Evolutionary conservation across 805 yeast genomes (phyloP).

Genomic region (Yarrowia sp.): DNA sequence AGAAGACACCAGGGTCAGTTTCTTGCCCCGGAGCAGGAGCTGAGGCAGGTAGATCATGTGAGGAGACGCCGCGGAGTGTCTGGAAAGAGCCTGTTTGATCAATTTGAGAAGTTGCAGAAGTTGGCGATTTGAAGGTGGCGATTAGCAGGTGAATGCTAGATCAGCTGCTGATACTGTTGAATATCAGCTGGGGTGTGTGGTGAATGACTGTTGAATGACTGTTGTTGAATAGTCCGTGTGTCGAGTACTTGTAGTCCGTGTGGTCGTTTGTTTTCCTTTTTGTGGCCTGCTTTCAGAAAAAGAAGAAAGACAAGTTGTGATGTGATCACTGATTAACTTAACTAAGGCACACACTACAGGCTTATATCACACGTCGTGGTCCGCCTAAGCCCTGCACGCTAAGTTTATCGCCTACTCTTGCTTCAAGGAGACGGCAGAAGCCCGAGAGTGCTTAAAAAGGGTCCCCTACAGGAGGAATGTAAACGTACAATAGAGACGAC

Average conservation of each 20-base stretch:
- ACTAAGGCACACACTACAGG: constrained; percentile 7
- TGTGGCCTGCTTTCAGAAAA: too few relatives aligned
- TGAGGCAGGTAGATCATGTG: constrained; percentile 35
- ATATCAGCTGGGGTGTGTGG: neutral
- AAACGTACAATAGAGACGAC: too few relatives aligned
- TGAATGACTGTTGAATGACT: constrained; percentile 12
- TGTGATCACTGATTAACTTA: constrained; percentile 2
- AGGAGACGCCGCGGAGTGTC: neutral
- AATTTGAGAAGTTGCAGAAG: too few relatives aligned
- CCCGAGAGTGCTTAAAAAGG: too few relatives aligned
- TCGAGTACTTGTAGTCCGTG: too few relatives aligned
- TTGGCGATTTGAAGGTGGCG: too few relatives aligned
- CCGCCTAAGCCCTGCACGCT: constrained; percentile 10
- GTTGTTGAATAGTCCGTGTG: neutral
- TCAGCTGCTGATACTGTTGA: too few relatives aligned
- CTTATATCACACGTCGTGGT: constrained; percentile 14
- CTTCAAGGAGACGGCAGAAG: constrained; percentile 13
- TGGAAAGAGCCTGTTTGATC: neutral
- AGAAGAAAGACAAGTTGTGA: too few relatives aligned
- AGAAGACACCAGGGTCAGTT: constrained; percentile 16
- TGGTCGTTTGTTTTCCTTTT: too few relatives aligned
- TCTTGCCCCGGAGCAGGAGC: constrained; percentile 21
- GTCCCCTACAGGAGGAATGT: neutral
- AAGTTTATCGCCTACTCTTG: constrained; percentile 39
- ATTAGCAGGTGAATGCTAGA: too few relatives aligned